phyloP scores from a whole-genome alignment of 2,329 filamentous ascomycete species.

The Ophiostoma sp. region DNA sequence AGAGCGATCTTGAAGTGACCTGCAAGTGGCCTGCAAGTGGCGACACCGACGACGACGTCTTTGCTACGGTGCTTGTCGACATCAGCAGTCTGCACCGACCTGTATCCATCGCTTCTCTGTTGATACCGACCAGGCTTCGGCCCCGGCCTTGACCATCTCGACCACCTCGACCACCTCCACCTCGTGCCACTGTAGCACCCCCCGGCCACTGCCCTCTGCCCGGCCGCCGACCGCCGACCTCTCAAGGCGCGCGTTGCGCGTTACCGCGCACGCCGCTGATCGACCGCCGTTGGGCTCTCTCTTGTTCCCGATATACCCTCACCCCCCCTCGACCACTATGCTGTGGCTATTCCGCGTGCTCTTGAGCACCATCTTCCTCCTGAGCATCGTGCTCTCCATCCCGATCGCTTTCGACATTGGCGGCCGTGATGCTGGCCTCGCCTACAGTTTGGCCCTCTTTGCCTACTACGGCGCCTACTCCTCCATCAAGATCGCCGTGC shows the following conservation, averaged over 20 bases:
- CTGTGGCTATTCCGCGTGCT: slow-evolving; percentile 74
- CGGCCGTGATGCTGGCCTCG: slow-evolving; percentile 86
- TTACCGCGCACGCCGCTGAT: slow-evolving; percentile 20
- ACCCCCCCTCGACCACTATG: slow-evolving; percentile 47
- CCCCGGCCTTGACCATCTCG: neutral
- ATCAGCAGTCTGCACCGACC: neutral
- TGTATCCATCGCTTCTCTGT: neutral
- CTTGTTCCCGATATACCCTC: neutral
- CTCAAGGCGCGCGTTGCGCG: slow-evolving; percentile 23
- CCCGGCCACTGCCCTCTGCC: neutral
- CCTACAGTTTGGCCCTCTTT: slow-evolving; percentile 85
- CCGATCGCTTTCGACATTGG: slow-evolving; percentile 97
- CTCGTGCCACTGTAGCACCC: slow-evolving; percentile 1
- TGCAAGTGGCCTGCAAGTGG: neutral
- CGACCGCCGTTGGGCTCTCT: slow-evolving; percentile 5
- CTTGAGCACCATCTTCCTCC: slow-evolving; percentile 78
- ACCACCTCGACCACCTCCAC: neutral
- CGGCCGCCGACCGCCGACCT: neutral
- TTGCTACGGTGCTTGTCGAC: neutral
- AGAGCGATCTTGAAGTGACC: neutral
- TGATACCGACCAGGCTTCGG: neutral
- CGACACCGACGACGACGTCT: neutral
- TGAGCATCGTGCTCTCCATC: slow-evolving; percentile 90
- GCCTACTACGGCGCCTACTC: slow-evolving; percentile 89
- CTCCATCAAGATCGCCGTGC: slow-evolving; percentile 60